Percentiles rank a stretch among this genome's conserved stretches.
phyloP scores from a whole-genome alignment of 805 yeast species.

The Ogataea pignaliae region DNA sequence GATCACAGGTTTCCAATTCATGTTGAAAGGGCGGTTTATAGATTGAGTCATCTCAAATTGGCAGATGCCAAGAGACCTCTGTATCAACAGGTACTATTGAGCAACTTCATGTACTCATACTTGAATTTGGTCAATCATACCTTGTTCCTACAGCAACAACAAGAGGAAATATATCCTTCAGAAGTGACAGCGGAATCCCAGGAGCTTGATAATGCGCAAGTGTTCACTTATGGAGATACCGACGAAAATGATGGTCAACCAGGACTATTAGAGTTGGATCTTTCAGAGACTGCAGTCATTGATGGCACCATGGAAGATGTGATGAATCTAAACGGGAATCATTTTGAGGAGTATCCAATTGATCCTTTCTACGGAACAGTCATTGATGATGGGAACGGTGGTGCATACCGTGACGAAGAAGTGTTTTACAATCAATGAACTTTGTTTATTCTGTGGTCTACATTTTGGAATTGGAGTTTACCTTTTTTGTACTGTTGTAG shows the following conservation, averaged over 20 bases:
- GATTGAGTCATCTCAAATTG: slow-evolving; percentile 86
- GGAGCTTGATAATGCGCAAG: not conserved
- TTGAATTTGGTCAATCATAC: slow-evolving; percentile 92
- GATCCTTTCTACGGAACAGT: slow-evolving; percentile 9
- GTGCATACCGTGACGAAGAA: not conserved
- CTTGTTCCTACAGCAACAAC: slow-evolving; percentile 61
- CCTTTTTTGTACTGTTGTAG: too few relatives aligned
- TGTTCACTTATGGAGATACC: not conserved
- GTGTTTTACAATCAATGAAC: not conserved
- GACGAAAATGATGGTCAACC: slow-evolving; percentile 2
- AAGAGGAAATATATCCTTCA: slow-evolving; percentile 32
- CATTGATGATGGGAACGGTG: not conserved
- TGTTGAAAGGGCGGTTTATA: slow-evolving; percentile 91
- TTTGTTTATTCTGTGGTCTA: not conserved
- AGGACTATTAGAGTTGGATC: not conserved
- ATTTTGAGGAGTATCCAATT: slow-evolving; percentile 9
- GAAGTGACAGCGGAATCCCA: slow-evolving; percentile 2
- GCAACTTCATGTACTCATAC: slow-evolving; percentile 97
- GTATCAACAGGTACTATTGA: slow-evolving; percentile 85
- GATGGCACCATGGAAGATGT: slow-evolving; percentile 3
- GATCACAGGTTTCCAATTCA: slow-evolving; percentile 89
- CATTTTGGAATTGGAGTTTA: too few relatives aligned
- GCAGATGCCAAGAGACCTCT: slow-evolving; percentile 92
- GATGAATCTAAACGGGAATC: not conserved
- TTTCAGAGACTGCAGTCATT: slow-evolving; percentile 5